phyloP scores from a whole-genome alignment of 2,329 filamentous ascomycete genomes.

The Macroventuria anomochaeta region DNA sequence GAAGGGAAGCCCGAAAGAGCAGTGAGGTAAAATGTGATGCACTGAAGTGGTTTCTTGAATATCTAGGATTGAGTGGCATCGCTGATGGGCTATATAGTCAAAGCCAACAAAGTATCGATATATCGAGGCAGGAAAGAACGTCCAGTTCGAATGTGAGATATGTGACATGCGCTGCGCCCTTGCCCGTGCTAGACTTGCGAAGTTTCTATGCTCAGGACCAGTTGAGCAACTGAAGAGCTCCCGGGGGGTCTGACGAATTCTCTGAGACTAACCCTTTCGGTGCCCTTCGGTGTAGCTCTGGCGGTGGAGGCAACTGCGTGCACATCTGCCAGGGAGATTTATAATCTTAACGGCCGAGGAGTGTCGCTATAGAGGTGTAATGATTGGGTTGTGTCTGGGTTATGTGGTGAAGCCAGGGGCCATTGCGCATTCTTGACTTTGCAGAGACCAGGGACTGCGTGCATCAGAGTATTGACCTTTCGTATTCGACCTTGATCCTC shows the following conservation, averaged over 20 bases:
- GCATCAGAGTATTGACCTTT: constrained; percentile 4
- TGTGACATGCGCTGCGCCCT: too few relatives aligned
- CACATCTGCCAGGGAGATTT: too few relatives aligned
- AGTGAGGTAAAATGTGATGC: not conserved
- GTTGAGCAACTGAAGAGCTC: too few relatives aligned
- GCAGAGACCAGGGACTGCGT: not conserved
- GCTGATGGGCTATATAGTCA: not conserved
- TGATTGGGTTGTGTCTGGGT: not conserved
- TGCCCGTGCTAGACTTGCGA: too few relatives aligned
- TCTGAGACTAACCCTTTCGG: too few relatives aligned
- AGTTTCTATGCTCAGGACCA: not conserved
- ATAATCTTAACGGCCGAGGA: not conserved
- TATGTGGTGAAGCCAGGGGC: not conserved
- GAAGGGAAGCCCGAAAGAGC: not conserved
- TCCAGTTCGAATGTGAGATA: not conserved
- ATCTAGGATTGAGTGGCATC: not conserved
- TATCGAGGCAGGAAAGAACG: not conserved
- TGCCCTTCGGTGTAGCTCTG: not conserved
- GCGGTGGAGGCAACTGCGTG: not conserved
- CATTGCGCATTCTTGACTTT: not conserved
- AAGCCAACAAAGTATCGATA: not conserved
- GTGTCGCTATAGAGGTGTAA: not conserved
- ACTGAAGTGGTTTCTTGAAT: not conserved
- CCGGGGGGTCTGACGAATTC: too few relatives aligned
- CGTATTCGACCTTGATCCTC: constrained; percentile 10